phyloP scores from a whole-genome alignment of 2,329 filamentous ascomycete genomes.

The Mollisiaceae sp. region DNA sequence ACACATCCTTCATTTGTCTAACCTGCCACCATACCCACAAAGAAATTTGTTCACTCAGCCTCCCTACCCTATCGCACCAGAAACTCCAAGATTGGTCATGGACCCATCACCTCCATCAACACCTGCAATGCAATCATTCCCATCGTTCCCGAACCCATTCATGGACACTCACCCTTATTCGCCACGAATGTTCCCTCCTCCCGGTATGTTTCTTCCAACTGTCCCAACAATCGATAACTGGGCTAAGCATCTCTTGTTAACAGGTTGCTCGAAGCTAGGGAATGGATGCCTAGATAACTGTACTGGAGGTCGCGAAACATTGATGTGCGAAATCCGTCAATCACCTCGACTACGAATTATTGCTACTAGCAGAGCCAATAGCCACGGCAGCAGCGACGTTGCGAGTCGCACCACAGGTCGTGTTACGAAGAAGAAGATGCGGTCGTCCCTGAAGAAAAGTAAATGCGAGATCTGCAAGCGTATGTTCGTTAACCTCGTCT shows the following conservation, averaged over 20 bases:
- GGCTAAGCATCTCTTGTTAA: background rate
- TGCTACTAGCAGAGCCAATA: background rate
- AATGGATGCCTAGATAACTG: background rate
- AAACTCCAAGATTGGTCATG: background rate
- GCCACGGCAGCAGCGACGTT: background rate
- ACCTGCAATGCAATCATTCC: background rate
- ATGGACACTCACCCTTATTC: background rate
- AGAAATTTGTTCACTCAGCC: background rate
- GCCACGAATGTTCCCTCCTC: background rate
- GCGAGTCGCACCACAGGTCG: background rate
- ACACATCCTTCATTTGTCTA: background rate
- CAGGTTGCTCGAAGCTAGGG: background rate
- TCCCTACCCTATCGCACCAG: background rate
- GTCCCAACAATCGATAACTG: background rate
- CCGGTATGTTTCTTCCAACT: background rate
- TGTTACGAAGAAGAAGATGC: background rate
- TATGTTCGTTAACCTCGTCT: background rate
- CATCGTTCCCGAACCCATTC: background rate
- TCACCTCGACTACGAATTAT: background rate
- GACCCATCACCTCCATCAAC: constrained; percentile 1
- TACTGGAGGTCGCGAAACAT: background rate
- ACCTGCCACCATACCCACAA: background rate
- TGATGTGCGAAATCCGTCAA: too few relatives aligned
- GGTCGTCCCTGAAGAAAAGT: background rate
- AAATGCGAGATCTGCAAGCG: background rate